These are phyloP conservation scores for Gastrolobium bilobum DNA, from an alignment of 306 rosid genomes.

Conservation along the genomic window DNA sequence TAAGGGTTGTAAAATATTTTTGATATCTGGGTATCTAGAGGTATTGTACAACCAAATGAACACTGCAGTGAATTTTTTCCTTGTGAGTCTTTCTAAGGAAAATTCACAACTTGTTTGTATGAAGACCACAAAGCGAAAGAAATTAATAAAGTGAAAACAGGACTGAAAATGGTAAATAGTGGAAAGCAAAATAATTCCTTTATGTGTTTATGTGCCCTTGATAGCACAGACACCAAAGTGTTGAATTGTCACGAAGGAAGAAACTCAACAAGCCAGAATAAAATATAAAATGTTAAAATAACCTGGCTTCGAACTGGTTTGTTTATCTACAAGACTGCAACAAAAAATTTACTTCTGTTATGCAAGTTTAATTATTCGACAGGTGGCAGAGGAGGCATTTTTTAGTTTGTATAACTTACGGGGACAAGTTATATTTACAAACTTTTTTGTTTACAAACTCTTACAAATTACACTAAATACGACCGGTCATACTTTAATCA, in stretches of 20 bases:
- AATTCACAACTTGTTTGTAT: not conserved
- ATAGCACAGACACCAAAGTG: not conserved
- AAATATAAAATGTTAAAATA: not conserved
- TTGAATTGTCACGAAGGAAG: not conserved
- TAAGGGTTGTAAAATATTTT: constrained; percentile 14
- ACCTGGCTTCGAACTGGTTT: constrained; percentile 8
- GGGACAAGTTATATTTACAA: too few relatives aligned
- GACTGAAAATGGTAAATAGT: constrained; percentile 1
- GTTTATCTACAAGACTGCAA: not conserved
- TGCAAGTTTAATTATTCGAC: constrained; percentile 1
- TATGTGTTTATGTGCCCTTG: not conserved
- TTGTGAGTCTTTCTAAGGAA: constrained; percentile 2
- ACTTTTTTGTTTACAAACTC: too few relatives aligned
- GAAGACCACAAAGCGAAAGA: not conserved
- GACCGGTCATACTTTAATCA: too few relatives aligned
- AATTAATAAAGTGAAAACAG: not conserved
- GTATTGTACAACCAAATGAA: constrained; percentile 25
- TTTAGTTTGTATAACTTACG: not conserved
- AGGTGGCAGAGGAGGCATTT: not conserved
- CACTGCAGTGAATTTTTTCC: not conserved
- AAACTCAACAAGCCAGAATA: not conserved
- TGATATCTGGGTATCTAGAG: not conserved
- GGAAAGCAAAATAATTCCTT: not conserved
- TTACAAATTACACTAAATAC: too few relatives aligned
- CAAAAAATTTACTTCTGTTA: not conserved